These are phyloP conservation scores for Tetracladium marchalianum DNA, from an alignment of 495 filamentous ascomycete species.

Conservation along the genomic window DNA sequence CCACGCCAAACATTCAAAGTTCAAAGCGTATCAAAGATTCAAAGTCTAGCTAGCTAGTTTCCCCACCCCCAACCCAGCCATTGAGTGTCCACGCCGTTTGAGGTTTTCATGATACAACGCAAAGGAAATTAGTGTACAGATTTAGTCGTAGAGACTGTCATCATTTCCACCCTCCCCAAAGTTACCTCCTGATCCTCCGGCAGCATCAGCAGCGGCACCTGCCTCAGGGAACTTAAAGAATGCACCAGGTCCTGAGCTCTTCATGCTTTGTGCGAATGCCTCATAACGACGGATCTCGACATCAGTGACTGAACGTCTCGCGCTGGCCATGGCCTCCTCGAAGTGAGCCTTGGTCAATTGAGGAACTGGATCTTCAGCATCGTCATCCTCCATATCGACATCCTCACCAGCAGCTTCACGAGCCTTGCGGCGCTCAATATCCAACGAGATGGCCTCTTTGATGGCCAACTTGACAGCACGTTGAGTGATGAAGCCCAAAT, in stretches of 20 bases:
- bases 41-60: no score
- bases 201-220: constrained; percentile 42
- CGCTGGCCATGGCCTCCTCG: constrained; percentile 94
- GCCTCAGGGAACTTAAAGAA: constrained; percentile 94
- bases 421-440: constrained; percentile 81
- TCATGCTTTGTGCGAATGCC: constrained; percentile 97
- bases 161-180: constrained; percentile 82
- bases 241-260: constrained; percentile 86
- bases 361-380: constrained; percentile 89
- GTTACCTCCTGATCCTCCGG: constrained; percentile 35
- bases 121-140: constrained; percentile 20
- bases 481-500: constrained; percentile 98
- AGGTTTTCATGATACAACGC: constrained; percentile 1
- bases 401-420: constrained; percentile 79
- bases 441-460: constrained; percentile 85
- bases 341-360: constrained; percentile 94
- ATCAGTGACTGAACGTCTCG: constrained; percentile 86
- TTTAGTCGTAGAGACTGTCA: constrained; percentile 66
- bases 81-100: no score
- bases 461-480: constrained; percentile 98
- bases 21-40: no score
- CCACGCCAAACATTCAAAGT: no score
- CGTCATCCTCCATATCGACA: constrained; percentile 70
- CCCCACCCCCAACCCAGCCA: no score
- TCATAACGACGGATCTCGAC: constrained; percentile 97